These are phyloP conservation scores for Oleoguttula mirabilis DNA, from an alignment of 495 filamentous ascomycete species.

Conservation along the genomic window DNA sequence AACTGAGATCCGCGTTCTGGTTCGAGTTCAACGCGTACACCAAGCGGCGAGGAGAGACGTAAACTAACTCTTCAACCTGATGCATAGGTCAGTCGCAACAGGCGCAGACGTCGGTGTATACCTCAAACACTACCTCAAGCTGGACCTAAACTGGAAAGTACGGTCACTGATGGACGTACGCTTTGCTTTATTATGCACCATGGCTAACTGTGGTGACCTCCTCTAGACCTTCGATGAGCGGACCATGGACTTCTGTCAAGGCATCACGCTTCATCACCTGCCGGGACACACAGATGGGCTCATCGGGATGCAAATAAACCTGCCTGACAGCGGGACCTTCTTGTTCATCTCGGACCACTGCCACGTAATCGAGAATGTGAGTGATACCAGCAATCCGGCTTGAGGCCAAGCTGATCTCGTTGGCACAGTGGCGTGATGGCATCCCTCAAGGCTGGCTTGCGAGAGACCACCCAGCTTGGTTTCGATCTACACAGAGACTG, in stretches of 20 bases:
- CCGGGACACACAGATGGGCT: slow-evolving; percentile 28
- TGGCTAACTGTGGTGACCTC: too few relatives aligned
- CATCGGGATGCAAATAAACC: slow-evolving; percentile 30
- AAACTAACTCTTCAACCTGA: too few relatives aligned
- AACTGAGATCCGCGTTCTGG: slow-evolving; percentile 40
- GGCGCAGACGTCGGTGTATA: slow-evolving; percentile 36
- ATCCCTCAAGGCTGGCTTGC: slow-evolving; percentile 19
- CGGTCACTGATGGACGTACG: too few relatives aligned
- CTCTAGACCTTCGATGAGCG: slow-evolving; percentile 31
- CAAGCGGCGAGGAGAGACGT: too few relatives aligned
- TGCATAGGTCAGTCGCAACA: too few relatives aligned
- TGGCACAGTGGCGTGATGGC: slow-evolving; percentile 17
- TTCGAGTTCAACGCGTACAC: too few relatives aligned
- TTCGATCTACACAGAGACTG: slow-evolving; percentile 27
- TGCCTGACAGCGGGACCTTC: slow-evolving; percentile 28
- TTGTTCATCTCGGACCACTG: slow-evolving; percentile 31
- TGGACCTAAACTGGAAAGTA: slow-evolving; percentile 20
- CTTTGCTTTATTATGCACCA: too few relatives aligned
- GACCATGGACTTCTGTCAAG: slow-evolving; percentile 30
- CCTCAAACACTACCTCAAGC: slow-evolving; percentile 31
- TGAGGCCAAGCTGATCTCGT: background rate
- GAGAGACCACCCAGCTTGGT: slow-evolving; percentile 28
- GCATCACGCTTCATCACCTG: slow-evolving; percentile 30
- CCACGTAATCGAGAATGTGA: slow-evolving; percentile 29
- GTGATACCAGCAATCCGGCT: background rate